phyloP scores from a whole-genome alignment of 129 eudicot species.

The Dittrichia graveolens region DNA sequence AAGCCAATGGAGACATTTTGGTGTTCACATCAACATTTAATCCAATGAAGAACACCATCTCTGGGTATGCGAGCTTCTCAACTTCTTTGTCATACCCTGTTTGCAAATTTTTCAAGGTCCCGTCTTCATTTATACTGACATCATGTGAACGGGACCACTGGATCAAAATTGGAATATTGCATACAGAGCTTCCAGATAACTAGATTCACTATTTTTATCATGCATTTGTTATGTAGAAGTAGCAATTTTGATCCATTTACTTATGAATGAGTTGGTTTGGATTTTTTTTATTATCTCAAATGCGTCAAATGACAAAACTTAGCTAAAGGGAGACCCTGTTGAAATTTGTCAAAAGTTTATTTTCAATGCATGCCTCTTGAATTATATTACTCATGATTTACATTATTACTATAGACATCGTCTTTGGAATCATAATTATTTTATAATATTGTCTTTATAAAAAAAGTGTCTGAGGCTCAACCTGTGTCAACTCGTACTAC shows the following conservation, averaged over 20 bases:
- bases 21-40: conserved; percentile 88
- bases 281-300: background rate
- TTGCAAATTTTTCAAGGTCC: background rate
- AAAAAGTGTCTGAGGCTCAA: background rate
- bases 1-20: conserved; percentile 75
- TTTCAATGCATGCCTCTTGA: background rate
- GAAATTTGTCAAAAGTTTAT: background rate
- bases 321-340: background rate
- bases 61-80: conserved; percentile 59
- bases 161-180: conserved; percentile 4
- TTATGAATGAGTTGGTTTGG: background rate
- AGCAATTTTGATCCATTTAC: background rate
- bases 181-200: background rate
- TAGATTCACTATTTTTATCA: background rate
- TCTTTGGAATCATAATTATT: background rate
- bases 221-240: conserved; percentile 2
- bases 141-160: conserved; percentile 14
- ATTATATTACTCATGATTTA: background rate
- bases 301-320: conserved; percentile 20
- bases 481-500: too few species aligned
- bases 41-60: conserved; percentile 92
- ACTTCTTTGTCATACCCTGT: background rate
- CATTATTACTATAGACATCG: background rate
- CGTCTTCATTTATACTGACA: background rate
- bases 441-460: too few species aligned